phyloP scores from a whole-genome alignment of 805 yeast genomes.

The Metschnikowia matae region DNA sequence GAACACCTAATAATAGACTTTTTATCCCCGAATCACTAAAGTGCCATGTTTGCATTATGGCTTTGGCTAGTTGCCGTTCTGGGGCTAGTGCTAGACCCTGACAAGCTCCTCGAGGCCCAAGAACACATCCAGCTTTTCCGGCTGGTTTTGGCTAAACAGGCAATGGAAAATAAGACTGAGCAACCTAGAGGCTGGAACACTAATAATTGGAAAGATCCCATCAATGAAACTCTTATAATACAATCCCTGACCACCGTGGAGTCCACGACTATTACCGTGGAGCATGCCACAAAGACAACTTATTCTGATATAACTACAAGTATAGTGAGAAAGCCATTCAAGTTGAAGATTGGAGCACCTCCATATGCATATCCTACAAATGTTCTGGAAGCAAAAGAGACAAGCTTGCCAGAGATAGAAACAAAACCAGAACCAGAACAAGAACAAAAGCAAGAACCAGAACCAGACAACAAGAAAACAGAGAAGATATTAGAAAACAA shows the following conservation, averaged over 20 bases:
- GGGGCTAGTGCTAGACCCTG: slow-evolving; percentile 3
- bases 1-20: neutral
- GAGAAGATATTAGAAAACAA: no score
- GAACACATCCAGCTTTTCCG: slow-evolving; percentile 1
- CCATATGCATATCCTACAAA: neutral
- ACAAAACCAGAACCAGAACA: no score
- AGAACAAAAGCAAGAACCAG: no score
- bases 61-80: slow-evolving; percentile 2
- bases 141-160: neutral
- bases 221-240: neutral
- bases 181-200: neutral
- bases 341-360: neutral
- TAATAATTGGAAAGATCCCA: neutral
- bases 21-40: neutral
- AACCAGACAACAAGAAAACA: no score
- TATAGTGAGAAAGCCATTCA: neutral
- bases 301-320: neutral
- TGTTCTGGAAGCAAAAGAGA: neutral
- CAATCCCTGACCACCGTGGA: neutral
- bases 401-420: no score
- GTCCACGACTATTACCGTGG: neutral
- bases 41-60: neutral
- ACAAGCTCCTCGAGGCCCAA: neutral
- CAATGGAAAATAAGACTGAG: no score
- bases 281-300: neutral